Percentiles rank a stretch among this genome's conserved stretches.
phyloP scores from a whole-genome alignment of 2,329 filamentous ascomycete genomes.

The Akanthomyces muscarius region DNA sequence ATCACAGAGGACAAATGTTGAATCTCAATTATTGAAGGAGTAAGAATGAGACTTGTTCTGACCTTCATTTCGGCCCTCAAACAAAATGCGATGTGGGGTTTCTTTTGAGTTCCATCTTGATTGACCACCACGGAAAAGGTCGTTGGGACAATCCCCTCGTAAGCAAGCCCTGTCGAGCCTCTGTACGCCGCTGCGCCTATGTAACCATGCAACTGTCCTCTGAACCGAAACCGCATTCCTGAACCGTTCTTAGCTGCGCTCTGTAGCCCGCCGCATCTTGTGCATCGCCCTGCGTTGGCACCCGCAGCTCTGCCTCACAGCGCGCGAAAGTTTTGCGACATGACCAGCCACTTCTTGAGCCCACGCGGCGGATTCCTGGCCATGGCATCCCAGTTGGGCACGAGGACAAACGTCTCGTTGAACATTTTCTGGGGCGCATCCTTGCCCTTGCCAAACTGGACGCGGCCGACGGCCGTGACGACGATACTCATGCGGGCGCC shows the following conservation, averaged over 20 bases:
- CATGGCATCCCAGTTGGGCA: constrained; percentile 66
- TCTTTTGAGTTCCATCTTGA: too few relatives aligned
- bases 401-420: constrained; percentile 75
- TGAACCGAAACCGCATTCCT: background rate
- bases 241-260: background rate
- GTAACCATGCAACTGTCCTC: background rate
- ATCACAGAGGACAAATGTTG: too few relatives aligned
- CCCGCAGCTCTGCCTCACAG: constrained; percentile 31
- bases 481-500: constrained; percentile 63
- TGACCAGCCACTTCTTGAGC: constrained; percentile 59
- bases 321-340: constrained; percentile 68
- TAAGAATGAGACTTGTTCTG: too few relatives aligned
- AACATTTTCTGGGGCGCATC: constrained; percentile 64
- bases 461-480: constrained; percentile 68
- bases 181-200: constrained; percentile 7
- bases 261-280: background rate
- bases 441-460: constrained; percentile 62
- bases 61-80: too few relatives aligned
- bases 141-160: too few relatives aligned
- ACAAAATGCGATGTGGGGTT: background rate
- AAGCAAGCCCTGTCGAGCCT: background rate
- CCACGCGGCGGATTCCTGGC: constrained; percentile 50
- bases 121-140: too few relatives aligned
- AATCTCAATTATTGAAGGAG: too few relatives aligned
- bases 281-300: too few relatives aligned